phyloP scores from a whole-genome alignment of 495 filamentous ascomycete genomes.

The Xylaria palmicola region DNA sequence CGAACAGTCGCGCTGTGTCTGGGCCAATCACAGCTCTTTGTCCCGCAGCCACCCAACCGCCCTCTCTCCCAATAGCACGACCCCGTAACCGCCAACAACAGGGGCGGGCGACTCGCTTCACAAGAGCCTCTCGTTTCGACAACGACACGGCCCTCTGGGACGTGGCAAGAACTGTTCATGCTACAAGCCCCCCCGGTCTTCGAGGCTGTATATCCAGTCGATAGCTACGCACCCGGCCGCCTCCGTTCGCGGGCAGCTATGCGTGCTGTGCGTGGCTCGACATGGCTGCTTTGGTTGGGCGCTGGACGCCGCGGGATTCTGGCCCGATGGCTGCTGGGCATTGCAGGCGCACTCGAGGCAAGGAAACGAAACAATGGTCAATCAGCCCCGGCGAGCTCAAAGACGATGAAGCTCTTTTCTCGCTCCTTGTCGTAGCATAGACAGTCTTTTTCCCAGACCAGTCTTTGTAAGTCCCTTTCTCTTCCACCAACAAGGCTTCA shows the following conservation, averaged over 20 bases:
- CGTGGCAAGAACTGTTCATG: background rate
- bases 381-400: constrained; percentile 28
- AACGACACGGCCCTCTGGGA: constrained; percentile 9
- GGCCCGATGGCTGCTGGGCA: background rate
- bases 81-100: constrained; percentile 23
- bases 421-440: constrained; percentile 15
- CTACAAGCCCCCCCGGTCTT: background rate
- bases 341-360: constrained; percentile 8
- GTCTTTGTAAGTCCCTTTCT: constrained; percentile 15
- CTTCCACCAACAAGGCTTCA: constrained; percentile 9
- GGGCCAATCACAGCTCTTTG: constrained; percentile 20
- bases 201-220: constrained; percentile 24
- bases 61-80: constrained; percentile 14
- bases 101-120: constrained; percentile 29
- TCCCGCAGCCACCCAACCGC: constrained; percentile 21
- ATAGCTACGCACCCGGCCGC: constrained; percentile 8
- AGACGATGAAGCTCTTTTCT: constrained; percentile 17
- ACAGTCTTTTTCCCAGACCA: constrained; percentile 1
- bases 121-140: constrained; percentile 29
- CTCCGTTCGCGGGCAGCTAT: constrained; percentile 13
- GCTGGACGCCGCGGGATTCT: constrained; percentile 12
- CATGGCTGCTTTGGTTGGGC: constrained; percentile 28
- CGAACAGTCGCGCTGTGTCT: constrained; percentile 16
- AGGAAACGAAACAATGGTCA: constrained; percentile 22
- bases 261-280: constrained; percentile 18